phyloP scores from a whole-genome alignment of 148 eudicot species.

The Arbutus unedo region DNA sequence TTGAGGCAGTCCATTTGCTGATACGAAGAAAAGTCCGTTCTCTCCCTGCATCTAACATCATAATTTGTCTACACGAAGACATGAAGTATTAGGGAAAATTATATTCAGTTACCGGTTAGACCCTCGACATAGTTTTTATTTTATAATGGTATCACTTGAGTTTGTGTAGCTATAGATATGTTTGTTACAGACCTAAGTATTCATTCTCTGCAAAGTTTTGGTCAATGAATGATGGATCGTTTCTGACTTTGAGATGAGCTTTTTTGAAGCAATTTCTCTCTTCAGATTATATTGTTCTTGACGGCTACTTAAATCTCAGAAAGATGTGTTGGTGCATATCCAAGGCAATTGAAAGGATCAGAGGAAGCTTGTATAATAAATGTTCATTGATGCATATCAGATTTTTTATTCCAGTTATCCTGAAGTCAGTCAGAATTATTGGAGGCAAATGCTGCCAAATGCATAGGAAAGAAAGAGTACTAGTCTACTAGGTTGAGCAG shows the following conservation, averaged over 20 bases:
- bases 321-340: background rate
- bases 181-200: background rate
- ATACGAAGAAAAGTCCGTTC: too few species aligned
- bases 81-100: too few species aligned
- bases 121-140: background rate
- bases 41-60: background rate
- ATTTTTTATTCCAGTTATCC: background rate
- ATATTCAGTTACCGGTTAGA: background rate
- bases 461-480: background rate
- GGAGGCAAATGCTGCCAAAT: constrained; percentile 8
- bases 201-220: background rate
- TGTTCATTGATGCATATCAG: background rate
- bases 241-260: background rate
- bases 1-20: background rate
- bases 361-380: background rate
- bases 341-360: background rate
- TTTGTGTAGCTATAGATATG: background rate
- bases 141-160: background rate
- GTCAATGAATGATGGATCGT: background rate
- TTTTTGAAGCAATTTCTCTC: background rate
- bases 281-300: background rate
- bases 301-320: background rate
- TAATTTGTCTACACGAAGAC: background rate
- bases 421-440: background rate
- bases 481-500: background rate